Evolutionary conservation across 2,329 filamentous ascomycete genomes (phyloP), one percentile per base, ranked within the genome.

Genomic region (Claviceps purpurea): DNA sequence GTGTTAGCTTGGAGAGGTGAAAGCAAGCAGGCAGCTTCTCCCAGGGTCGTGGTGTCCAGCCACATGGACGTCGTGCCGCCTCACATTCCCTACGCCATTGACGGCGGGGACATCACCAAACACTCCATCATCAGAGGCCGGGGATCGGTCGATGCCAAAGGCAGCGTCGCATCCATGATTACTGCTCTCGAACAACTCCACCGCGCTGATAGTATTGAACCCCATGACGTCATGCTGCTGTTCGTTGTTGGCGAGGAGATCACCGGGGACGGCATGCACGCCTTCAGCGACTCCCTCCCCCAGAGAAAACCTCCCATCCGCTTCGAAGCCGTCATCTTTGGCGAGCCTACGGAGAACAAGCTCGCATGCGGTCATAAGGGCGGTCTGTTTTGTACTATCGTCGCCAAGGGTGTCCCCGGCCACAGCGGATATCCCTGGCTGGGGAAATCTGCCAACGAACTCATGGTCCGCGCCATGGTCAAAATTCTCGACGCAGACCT

Each of bases 341-440:
- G 93, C 42, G 93, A 98, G 65, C 91, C 91, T 0, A 98, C 93
- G 0, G 89, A 95, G 61, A 79, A 84, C 58, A 88, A 86, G 66
- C 82, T 97, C 20, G 89, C 89, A 0, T 84, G 87, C 52, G 93
- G 91, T 2, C 91, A 97, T 74, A 97, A 98, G 71, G 91, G 93
- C 42, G 85, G 83, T 52, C 65, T 89, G 4, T 76, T 77, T 45
- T 84, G 89, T 61, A 70, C 74, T 2, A 61, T 97, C 54, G 71
- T 72, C 14, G 86, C 86, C 0, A 77, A 75, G 37, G 91, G 91
- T 34, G 84, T 83, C 55, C 87, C 77, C 0, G 89, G 87, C 1
- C 93, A 98, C 69, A 90, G 85, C 8, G 91, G 91, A 3, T 97
- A 98, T 64, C 91, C 93, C 0, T 90, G 87, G 82, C 74, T 95